Base-by-base conservation (phyloP, 73 alveolate species). In the Urostyla sp. region DNA sequence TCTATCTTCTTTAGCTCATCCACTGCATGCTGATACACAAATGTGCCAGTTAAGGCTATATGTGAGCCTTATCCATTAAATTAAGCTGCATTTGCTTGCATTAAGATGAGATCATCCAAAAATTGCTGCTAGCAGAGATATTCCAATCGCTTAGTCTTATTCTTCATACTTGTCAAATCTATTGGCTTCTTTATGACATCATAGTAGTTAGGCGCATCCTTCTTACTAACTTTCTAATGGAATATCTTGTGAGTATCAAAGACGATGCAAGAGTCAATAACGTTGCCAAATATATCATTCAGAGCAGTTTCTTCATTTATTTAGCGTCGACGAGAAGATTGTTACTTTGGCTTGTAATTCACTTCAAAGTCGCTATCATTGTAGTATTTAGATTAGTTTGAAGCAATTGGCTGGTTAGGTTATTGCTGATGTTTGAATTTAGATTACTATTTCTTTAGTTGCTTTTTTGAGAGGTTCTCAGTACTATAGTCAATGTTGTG, bases 161-260 rank as follows among this genome's bases (percentile, higher is more conserved):
- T 81, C 73, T 94, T 88, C 78, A 94, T 92, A 20, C 94, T 86
- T n/a, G 90, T 49, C 46, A 94, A 76, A 67, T 91, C 97, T 92
- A 94, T 94, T 5, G 99, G 99, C 27, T 60, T 75, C 72, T 85
- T 77, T 35, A 94, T 88, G n/a, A 90, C 90, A 45, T 80, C 87
- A 59, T 82, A 92, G 79, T 94, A 94, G 75, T 90, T 94, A 0
- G 98, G 99, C 3, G 93, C 84, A 21, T 84, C 89, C 57, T 74
- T 83, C 83, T 84, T 84, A 57, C 84, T 60, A 53, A 88, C 95
- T 8, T 82, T 87, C 43, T 16, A 11, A 40, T 55, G 82, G 83
- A 84, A 88, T 26, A 88, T 11, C 74, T 58, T 75, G 46, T 69
- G 27, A 30, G 45, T 79, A 45, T 88, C 95, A 56, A 55, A 57